Percentiles rank a stretch among this genome's conserved stretches.
Conservation (phyloP, 1,139 yeast genomes). For the Tardiomyces depauwii region DNA sequence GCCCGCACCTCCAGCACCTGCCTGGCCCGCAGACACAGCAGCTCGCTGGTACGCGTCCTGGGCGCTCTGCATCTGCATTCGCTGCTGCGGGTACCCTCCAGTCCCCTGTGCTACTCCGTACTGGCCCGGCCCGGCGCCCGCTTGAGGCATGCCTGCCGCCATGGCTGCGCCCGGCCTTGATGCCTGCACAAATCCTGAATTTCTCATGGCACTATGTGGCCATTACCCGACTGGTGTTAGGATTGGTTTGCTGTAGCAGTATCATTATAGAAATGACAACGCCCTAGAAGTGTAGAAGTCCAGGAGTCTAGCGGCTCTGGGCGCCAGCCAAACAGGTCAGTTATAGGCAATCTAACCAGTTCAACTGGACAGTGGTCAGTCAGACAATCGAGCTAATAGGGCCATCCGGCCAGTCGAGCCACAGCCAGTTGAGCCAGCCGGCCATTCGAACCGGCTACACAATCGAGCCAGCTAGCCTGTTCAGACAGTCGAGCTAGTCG, state of each 20-base stretch:
- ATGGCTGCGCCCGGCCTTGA: neutral
- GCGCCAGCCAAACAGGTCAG: too few relatives aligned
- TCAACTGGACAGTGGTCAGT: too few relatives aligned
- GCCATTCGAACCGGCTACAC: too few relatives aligned
- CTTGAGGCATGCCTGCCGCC: neutral
- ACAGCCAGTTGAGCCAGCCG: too few relatives aligned
- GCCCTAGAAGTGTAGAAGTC: neutral
- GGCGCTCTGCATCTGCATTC: neutral
- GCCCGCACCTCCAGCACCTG: neutral
- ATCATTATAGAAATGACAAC: too few relatives aligned
- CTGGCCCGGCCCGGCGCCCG: neutral
- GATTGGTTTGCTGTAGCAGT: neutral
- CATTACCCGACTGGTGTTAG: neutral
- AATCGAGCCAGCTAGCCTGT: too few relatives aligned
- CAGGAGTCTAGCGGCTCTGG: neutral
- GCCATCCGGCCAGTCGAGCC: neutral
- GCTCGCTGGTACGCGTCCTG: neutral
- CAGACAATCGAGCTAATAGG: neutral
- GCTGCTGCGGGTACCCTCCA: neutral
- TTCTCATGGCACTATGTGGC: neutral
- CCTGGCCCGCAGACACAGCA: neutral
- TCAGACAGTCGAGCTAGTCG: too few relatives aligned
- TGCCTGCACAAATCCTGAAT: neutral
- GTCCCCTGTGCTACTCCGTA: neutral
- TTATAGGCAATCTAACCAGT: too few relatives aligned